Evolutionary conservation across 495 filamentous ascomycete species (phyloP), one percentile per base, ranked within the genome.

Genomic region (Neurospora intermedia): DNA sequence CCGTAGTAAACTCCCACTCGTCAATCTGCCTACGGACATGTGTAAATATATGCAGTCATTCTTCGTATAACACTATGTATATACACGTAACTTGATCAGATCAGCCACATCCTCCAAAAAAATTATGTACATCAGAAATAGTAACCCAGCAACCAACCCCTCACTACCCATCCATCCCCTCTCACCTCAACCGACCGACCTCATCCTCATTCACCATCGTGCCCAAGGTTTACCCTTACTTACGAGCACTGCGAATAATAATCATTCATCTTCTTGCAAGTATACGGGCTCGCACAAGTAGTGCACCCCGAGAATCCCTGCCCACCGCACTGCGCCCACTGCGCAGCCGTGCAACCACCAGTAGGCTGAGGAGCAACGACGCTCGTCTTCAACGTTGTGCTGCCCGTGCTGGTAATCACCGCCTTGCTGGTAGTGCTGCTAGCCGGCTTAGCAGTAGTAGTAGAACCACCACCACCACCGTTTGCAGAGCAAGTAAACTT

Each of bases 311-410:
- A 83, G 76, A 80, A 88, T n/a, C 80, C 78, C 15, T 38, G 69
- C 1, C 87, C 87, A 62, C 87, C 87, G 69, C 87, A 88, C 76
- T 89, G 87, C 5, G 75, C 78, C 75, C 78, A 87, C 70, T 80
- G 82, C 31, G 77, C 72, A 31, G 79, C 81, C 42, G 78, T 79
- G 54, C 77, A 81, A 10, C 71, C 71, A 38, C 71, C 71, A 0
- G 78, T 43, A 27, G 78, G 48, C 31, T 20, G 40, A 4, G 75
- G 40, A 4, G 75, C 23, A 43, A 71, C 71, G 27, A 75, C 54
- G 71, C 27, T 73, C 7, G 75, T 46, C 35, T 72, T 72, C 15
- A 74, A 27, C 15, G 81, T 80, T 6, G 27, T 31, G 2, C 27
- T 31, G 2, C 27, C 3, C 27, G 80, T 82, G 0, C 80, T 76